A percentile compares a stretch with the other conserved stretches of the same genome.
These are phyloP conservation scores for Podila epicladia DNA, from an alignment of 192 early-diverging fungal genomes.

Conservation along the genomic window DNA sequence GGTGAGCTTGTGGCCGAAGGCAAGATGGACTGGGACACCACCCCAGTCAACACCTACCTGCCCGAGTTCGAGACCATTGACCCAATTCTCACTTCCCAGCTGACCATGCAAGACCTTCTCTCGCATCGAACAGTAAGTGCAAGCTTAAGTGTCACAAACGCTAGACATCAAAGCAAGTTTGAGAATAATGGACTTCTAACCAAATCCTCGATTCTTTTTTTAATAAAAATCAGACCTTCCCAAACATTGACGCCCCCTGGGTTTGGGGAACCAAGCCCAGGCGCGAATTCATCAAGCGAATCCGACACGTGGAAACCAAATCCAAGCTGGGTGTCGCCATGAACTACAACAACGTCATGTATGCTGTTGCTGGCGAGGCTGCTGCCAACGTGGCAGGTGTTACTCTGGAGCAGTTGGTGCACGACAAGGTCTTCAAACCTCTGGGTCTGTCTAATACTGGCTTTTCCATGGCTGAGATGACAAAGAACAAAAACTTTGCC, in stretches of 20 bases:
- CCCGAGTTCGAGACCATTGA: no score
- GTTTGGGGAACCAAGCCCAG: neutral
- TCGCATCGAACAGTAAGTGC: no score
- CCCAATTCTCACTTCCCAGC: no score
- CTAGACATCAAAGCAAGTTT: no score
- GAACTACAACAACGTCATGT: conserved; percentile 19
- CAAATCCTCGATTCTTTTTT: no score
- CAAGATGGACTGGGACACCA: conserved; percentile 12
- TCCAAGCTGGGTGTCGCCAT: neutral
- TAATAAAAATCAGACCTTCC: no score
- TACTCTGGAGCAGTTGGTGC: conserved; percentile 8
- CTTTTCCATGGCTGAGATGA: conserved; percentile 5
- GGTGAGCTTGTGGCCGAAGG: conserved; percentile 15
- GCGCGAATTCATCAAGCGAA: neutral
- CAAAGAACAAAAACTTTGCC: conserved; percentile 9
- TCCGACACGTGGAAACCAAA: conserved; percentile 1
- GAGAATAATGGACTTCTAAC: no score
- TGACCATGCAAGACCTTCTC: no score
- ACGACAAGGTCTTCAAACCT: conserved; percentile 13
- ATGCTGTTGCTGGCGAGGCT: conserved; percentile 23
- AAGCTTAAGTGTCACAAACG: no score
- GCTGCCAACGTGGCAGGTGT: conserved; percentile 6
- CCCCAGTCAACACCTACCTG: no score
- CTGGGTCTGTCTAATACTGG: conserved; percentile 10
- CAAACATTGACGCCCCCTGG: no score